Evolutionary conservation across 805 yeast species (phyloP).

Genomic region (Metschnikowia sp.): DNA sequence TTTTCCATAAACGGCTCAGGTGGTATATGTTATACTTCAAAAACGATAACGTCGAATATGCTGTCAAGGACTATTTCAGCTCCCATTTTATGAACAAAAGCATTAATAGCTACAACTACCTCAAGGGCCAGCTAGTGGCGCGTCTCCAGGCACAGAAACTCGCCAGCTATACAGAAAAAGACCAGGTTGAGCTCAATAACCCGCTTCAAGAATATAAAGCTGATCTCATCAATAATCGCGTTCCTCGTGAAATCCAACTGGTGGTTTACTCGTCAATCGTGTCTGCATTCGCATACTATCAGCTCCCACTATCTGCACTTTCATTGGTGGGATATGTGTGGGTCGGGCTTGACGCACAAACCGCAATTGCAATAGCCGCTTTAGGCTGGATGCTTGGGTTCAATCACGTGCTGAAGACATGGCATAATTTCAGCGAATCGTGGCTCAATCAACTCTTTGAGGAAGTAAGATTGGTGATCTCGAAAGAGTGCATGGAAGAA

Average conservation of each 20-base stretch:
- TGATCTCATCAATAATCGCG: constrained; percentile 25
- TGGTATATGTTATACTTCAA: constrained; percentile 44
- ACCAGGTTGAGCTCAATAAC: constrained; percentile 15
- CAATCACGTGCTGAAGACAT: constrained; percentile 35
- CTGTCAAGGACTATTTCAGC: constrained; percentile 36
- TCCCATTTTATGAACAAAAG: constrained; percentile 35
- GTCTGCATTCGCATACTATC: constrained; percentile 33
- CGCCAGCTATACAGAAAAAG: constrained; percentile 17
- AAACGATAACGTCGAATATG: constrained; percentile 43
- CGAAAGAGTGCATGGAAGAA: constrained; percentile 33
- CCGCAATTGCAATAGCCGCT: constrained; percentile 30
- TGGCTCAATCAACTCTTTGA: constrained; percentile 35
- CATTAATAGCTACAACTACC: constrained; percentile 35
- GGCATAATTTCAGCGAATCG: constrained; percentile 28
- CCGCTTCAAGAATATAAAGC: constrained; percentile 32
- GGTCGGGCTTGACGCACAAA: constrained; percentile 32
- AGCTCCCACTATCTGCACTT: constrained; percentile 34
- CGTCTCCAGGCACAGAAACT: constrained; percentile 26
- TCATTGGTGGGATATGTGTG: constrained; percentile 29
- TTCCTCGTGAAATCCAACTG: constrained; percentile 36
- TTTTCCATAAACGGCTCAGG: constrained; percentile 27
- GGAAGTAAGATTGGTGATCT: constrained; percentile 30
- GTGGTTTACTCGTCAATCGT: constrained; percentile 28
- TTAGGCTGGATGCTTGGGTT: constrained; percentile 43
- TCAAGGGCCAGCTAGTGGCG: constrained; percentile 35